Base-by-base conservation (phyloP, 805 yeast genomes). In the Zygotorulaspora chibaensis region DNA sequence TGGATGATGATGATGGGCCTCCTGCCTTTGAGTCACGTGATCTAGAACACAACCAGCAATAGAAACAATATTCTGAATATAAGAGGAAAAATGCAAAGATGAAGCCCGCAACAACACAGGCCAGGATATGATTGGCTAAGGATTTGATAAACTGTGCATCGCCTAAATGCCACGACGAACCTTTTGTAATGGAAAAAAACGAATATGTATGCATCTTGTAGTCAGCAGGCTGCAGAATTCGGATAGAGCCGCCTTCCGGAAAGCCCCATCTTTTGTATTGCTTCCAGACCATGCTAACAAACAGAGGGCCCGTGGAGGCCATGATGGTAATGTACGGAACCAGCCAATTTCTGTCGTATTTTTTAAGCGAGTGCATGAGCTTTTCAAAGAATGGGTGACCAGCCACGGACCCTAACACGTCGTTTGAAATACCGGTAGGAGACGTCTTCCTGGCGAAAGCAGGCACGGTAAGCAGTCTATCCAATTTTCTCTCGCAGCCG, bases 351-450 rank as follows among this genome's bases (percentile, higher is more conserved):
- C 76, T 73, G 59, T 87, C 80, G 60, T 79, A 83, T 42, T 67
- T 72, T 50, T 80, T 66, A 49, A 90, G 71, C 38, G 76, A 76
- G 50, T 83, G 84, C 49, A 87, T 75, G 13, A 76, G 84, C 59
- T 81, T 82, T 39, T 75, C 63, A 70, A 87, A 87, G 67, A 89
- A 87, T 2, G 96, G 96, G 65, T 90, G 97, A 40, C 74, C 71
- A 28, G 95, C 96, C 10, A 84, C 83, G 2, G 91, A 71, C 9
- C 95, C 96, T 95, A 90, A 85, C 12, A 89, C 89, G 62, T 89
- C 96, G 64, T 90, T 90, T 3, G 96, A 86, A 34, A 90, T 80
- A 42, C 97, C 97, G 0, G 95, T 84, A 20, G 97, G 97, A 4
- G 77, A 68, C 1, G 97, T 89, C 61, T 87, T 86, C 52, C 96